phyloP scores from a whole-genome alignment of 1,284 basidiomycete species.

The Cryptococcus sp. region DNA sequence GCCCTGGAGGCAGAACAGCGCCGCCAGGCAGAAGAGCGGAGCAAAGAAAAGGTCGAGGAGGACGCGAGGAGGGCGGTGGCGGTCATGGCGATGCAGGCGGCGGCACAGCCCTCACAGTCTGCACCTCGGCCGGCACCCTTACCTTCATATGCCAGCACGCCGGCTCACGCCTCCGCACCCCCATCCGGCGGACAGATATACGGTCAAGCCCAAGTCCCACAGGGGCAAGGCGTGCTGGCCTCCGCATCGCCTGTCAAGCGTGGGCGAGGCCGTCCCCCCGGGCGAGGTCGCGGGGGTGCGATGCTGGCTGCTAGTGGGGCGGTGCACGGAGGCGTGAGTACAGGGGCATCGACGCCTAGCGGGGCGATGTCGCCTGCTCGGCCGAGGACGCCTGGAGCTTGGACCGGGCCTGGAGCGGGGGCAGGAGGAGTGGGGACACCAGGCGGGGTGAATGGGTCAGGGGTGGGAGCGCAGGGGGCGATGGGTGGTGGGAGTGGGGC shows the following conservation, averaged over 20 bases:
- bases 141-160: too few relatives aligned
- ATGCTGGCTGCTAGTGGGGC: too few relatives aligned
- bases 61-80: constrained; percentile 1
- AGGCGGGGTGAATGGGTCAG: constrained; percentile 1
- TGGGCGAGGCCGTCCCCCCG: background rate
- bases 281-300: too few relatives aligned
- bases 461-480: background rate
- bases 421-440: background rate
- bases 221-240: background rate
- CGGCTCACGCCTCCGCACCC: too few relatives aligned
- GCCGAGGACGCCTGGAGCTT: too few relatives aligned
- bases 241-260: background rate
- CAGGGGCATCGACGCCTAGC: too few relatives aligned
- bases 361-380: too few relatives aligned
- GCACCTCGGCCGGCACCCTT: too few relatives aligned
- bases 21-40: constrained; percentile 6
- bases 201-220: too few relatives aligned
- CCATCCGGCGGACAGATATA: too few relatives aligned
- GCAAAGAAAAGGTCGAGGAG: constrained; percentile 3
- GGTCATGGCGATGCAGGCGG: constrained; percentile 3
- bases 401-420: too few relatives aligned
- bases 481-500: background rate
- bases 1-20: constrained; percentile 11
- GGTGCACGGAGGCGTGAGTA: too few relatives aligned
- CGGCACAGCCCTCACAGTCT: background rate